phyloP scores from a whole-genome alignment of 2,329 filamentous ascomycete species.

The Basipetospora chlamydospora region DNA sequence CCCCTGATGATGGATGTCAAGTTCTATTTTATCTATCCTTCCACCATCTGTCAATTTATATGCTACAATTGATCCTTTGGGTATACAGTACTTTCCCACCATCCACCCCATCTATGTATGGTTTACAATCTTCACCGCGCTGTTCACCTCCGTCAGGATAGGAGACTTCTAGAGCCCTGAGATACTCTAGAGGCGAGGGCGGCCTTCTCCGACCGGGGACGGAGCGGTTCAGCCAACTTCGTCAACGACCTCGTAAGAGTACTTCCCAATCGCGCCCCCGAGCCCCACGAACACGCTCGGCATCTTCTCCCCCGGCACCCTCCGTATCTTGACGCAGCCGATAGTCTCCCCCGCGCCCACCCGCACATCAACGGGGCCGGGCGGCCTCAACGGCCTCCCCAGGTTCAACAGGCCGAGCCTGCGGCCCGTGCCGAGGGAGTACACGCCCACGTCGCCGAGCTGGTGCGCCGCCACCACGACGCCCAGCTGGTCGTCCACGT shows the following conservation, averaged over 20 bases:
- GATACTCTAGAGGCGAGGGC: no score
- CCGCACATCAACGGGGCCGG: no score
- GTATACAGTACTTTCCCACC: no score
- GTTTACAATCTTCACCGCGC: no score
- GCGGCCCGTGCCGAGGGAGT: constrained; percentile 31
- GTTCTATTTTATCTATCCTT: no score
- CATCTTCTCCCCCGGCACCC: constrained; percentile 25
- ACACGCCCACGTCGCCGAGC: constrained; percentile 30
- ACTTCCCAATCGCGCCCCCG: constrained; percentile 23
- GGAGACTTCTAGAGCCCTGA: no score
- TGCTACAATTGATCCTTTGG: no score
- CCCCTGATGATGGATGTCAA: no score
- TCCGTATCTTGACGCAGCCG: constrained; percentile 25
- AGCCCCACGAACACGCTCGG: constrained; percentile 33
- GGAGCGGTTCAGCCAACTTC: constrained; percentile 1
- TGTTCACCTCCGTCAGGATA: no score
- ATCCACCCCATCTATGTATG: no score
- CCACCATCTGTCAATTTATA: no score
- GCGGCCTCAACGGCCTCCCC: background rate
- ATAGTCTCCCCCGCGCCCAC: background rate
- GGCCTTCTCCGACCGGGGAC: no score
- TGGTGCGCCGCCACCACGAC: constrained; percentile 39
- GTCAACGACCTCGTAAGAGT: constrained; percentile 23
- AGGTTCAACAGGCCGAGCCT: constrained; percentile 13
- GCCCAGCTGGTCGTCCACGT: constrained; percentile 29